A percentile compares a stretch with the other conserved stretches of the same genome.
Evolutionary conservation across 306 rosid genomes (phyloP).

Genomic region (Pachyrhizus erosus): DNA sequence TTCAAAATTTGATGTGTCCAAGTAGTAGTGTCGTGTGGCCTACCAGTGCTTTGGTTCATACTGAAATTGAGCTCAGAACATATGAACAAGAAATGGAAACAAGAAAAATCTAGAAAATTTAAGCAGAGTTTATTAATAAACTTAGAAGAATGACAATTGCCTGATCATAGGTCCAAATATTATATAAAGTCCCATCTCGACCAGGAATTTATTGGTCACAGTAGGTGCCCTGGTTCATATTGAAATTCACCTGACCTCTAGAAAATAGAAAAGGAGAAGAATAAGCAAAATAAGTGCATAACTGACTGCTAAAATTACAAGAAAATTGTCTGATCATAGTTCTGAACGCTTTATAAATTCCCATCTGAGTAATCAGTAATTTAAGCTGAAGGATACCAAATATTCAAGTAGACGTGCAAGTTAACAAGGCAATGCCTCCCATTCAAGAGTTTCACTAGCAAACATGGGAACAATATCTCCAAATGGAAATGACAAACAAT

Average conservation of each 20-base stretch:
- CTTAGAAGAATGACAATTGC: background rate
- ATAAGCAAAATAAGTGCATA: background rate
- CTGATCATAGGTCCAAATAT: background rate
- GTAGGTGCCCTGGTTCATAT: background rate
- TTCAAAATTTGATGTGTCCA: background rate
- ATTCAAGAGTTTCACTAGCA: slow-evolving; percentile 81
- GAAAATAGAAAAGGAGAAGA: background rate
- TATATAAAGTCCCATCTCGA: slow-evolving; percentile 8
- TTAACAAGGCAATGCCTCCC: slow-evolving; percentile 66
- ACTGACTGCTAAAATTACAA: slow-evolving; percentile 12
- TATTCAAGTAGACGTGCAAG: background rate
- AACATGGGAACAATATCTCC: slow-evolving; percentile 90
- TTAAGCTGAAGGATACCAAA: slow-evolving; percentile 24
- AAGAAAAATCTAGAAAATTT: background rate
- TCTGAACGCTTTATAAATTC: slow-evolving; percentile 6
- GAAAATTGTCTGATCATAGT: background rate
- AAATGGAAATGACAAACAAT: slow-evolving; percentile 63
- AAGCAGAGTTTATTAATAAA: background rate
- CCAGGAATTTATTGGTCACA: background rate
- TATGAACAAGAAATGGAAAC: background rate
- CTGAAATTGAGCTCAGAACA: background rate
- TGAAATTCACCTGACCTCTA: background rate
- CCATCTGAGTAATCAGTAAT: background rate
- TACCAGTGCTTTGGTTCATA: background rate
- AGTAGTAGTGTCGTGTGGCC: background rate